Base-by-base conservation (phyloP, 495 filamentous ascomycete genomes). In the Aspergillus nanangensis region DNA sequence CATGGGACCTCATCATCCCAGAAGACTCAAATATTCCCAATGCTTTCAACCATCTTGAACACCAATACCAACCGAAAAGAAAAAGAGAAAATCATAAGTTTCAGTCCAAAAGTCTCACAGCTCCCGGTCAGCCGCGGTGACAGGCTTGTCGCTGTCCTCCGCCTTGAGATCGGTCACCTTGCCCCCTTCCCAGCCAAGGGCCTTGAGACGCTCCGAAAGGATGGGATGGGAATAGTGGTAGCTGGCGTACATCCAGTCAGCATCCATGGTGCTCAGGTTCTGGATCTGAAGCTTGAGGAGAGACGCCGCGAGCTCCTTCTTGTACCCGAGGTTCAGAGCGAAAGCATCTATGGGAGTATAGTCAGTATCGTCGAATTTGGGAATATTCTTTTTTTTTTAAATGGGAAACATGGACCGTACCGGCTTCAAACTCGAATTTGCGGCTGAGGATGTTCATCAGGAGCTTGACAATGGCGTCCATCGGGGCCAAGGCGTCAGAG, bases 201-300 rank as follows among this genome's bases (percentile, higher is more conserved):
- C 93, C 69, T 84, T 88, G 53, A 98, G 72, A 51, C 93, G 80
- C 76, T 98, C 94, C 7, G 90, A 84, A 44, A 98, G 77, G 52
- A 97, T 97, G 1, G 93, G 93, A 68, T 98, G 93, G 7, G 90
- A 96, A 77, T 91, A 95, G 71, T 97, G 88, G 72, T 97, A 98
- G 72, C 84, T 91, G 20, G 94, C 90, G 65, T 96, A 98, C 72
- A 96, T 78, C 86, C 86, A 94, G 65, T 98, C 94, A 32, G 93
- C 93, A 63, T 98, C 94, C 92, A 97, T 96, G 45, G 87, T 94
- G 70, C 88, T 91, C 45, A 98, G 76, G 59, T 98, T 98, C 71
- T 97, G 89, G 63, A 96, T 88, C 66, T 98, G 93, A 31, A 98
- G 86, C 72, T 97, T 98, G 69, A 97, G 87, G 48, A 98, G 77